These are phyloP conservation scores for Hansenula anomala DNA, from an alignment of 1,139 yeast genomes.

Conservation along the genomic window DNA sequence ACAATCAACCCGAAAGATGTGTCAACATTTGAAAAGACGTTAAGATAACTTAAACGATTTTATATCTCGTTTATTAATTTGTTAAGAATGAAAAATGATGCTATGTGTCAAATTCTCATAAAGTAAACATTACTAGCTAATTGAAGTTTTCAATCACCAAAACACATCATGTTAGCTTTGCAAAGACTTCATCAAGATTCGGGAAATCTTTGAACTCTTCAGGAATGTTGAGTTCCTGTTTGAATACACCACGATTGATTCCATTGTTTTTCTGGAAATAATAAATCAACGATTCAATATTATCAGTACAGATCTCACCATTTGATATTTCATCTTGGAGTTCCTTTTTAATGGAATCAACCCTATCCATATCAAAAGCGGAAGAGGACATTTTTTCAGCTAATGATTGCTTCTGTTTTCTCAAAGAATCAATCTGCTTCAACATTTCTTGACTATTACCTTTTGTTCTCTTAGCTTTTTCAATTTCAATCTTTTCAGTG, in stretches of 20 bases:
- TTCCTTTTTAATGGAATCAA: conserved; percentile 7
- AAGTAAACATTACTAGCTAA: too few species aligned
- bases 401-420: conserved; percentile 4
- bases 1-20: too few species aligned
- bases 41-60: too few species aligned
- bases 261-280: conserved; percentile 19
- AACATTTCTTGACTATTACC: conserved; percentile 2
- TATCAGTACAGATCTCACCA: conserved; percentile 22
- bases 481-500: conserved; percentile 11
- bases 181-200: conserved; percentile 35
- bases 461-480: conserved; percentile 4
- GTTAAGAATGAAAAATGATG: too few species aligned
- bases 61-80: too few species aligned
- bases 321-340: conserved; percentile 3
- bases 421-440: conserved; percentile 1
- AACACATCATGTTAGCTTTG: conserved; percentile 26
- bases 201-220: conserved; percentile 22
- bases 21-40: too few species aligned
- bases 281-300: conserved; percentile 22
- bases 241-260: conserved; percentile 15
- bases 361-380: conserved; percentile 8
- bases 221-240: conserved; percentile 24
- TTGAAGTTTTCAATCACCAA: too few species aligned
- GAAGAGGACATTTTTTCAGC: conserved; percentile 3
- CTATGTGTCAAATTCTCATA: too few species aligned